Conservation (phyloP, 176 grass and related monocot genomes). For the Oryza nivara region DNA sequence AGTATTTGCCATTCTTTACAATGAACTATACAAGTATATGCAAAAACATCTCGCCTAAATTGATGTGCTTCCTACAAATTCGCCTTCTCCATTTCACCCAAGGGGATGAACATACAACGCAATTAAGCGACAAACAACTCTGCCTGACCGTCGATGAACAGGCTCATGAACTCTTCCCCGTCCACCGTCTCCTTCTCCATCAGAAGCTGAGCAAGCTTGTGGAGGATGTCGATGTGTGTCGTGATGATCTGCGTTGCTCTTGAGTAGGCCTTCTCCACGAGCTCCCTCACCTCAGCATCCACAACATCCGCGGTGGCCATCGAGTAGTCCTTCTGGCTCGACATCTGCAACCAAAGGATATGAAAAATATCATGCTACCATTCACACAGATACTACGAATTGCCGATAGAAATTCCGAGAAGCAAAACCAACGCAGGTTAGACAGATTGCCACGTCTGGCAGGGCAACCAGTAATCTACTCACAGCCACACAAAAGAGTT, state of each 20-base stretch:
- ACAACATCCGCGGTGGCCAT: slow-evolving; percentile 95
- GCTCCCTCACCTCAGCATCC: slow-evolving; percentile 87
- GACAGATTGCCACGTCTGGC: not conserved
- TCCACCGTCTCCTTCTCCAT: slow-evolving; percentile 98
- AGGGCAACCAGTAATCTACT: not conserved
- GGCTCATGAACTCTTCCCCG: slow-evolving; percentile 97
- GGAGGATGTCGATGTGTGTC: slow-evolving; percentile 85
- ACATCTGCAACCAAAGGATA: slow-evolving; percentile 60
- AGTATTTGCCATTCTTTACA: slow-evolving; percentile 32
- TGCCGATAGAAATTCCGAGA: not conserved
- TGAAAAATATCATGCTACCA: not conserved
- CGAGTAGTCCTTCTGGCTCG: slow-evolving; percentile 93
- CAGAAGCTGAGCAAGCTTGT: slow-evolving; percentile 86
- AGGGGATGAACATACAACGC: not conserved
- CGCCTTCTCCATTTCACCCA: not conserved
- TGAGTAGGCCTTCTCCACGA: slow-evolving; percentile 80
- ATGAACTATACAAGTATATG: slow-evolving; percentile 39
- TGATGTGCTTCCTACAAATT: slow-evolving; percentile 43
- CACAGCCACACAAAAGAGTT: slow-evolving; percentile 32
- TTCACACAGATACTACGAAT: not conserved
- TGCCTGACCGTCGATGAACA: slow-evolving; percentile 93
- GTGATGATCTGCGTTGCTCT: slow-evolving; percentile 75
- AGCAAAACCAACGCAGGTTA: not conserved
- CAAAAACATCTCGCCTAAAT: slow-evolving; percentile 32
- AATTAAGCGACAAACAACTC: slow-evolving; percentile 80